A percentile compares a stretch with the other conserved stretches of the same genome.
Evolutionary conservation across 768 basidiomycete genomes (phyloP).

Genomic region (Russula sp.): DNA sequence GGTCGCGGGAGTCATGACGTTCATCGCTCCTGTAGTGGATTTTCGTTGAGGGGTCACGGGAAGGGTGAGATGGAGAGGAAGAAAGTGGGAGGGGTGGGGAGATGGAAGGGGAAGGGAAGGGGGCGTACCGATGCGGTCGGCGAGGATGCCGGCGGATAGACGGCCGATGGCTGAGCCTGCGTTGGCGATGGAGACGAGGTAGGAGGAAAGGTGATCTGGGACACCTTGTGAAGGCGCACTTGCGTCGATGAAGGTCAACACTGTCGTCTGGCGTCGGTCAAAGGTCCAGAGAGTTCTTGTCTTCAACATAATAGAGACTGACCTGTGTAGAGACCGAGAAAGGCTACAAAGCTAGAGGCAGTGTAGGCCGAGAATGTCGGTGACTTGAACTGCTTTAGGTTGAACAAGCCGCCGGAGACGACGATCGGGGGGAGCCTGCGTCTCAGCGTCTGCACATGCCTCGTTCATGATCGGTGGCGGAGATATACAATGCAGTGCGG

Average conservation of each 20-base stretch:
- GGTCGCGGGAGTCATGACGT: constrained; percentile 60
- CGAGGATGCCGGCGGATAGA: constrained; percentile 42
- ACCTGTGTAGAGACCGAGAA: constrained; percentile 58
- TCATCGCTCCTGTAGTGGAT: constrained; percentile 31
- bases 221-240: constrained; percentile 48
- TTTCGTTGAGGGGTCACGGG: not conserved
- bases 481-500: constrained; percentile 3
- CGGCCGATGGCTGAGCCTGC: constrained; percentile 58
- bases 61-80: not conserved
- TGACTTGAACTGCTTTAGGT: constrained; percentile 48
- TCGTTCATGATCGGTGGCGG: constrained; percentile 7
- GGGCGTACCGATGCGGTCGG: constrained; percentile 49
- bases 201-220: constrained; percentile 45
- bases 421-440: constrained; percentile 50
- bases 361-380: constrained; percentile 52
- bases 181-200: constrained; percentile 63
- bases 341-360: constrained; percentile 44
- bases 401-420: constrained; percentile 50
- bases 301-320: not conserved
- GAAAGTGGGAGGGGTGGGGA: no score
- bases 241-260: constrained; percentile 60
- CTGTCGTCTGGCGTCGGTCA: constrained; percentile 27
- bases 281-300: not conserved
- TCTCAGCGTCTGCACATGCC: constrained; percentile 25
- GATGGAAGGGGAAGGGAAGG: not conserved